Conservation (phyloP, 768 basidiomycete genomes). For the Pulveroboletus sp. region DNA sequence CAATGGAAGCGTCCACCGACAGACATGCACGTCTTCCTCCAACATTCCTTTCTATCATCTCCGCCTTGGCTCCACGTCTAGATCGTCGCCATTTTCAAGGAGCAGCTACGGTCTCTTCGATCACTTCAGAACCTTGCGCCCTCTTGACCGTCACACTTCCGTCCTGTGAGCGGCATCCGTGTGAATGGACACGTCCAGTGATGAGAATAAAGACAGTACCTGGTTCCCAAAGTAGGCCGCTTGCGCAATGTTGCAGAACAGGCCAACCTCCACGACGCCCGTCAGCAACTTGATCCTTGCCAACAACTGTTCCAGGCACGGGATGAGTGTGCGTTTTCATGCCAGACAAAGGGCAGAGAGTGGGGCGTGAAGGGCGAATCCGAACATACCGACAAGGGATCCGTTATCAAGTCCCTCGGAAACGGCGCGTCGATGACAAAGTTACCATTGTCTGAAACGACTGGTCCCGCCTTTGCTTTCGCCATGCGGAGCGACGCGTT, state of each 20-base stretch:
- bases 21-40: not conserved
- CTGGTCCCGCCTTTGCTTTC: constrained; percentile 87
- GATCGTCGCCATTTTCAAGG: not conserved
- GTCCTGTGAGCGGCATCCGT: constrained; percentile 38
- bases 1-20: too few relatives aligned
- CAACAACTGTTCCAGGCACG: constrained; percentile 51
- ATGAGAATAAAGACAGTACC: constrained; percentile 34
- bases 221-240: constrained; percentile 97
- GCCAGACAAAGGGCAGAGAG: not conserved
- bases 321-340: too few relatives aligned
- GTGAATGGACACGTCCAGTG: not conserved
- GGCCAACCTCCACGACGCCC: constrained; percentile 96
- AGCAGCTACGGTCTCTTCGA: constrained; percentile 16
- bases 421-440: constrained; percentile 98
- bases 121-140: constrained; percentile 21
- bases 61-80: not conserved
- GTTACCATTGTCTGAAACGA: constrained; percentile 96
- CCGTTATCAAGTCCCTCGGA: constrained; percentile 55
- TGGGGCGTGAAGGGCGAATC: not conserved
- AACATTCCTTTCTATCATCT: not conserved
- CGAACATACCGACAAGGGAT: constrained; percentile 52
- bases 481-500: constrained; percentile 89
- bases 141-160: constrained; percentile 65
- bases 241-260: constrained; percentile 91
- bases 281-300: constrained; percentile 87